These are phyloP conservation scores for Boeremia lycopersici DNA, from an alignment of 2,329 filamentous ascomycete species.

Conservation along the genomic window DNA sequence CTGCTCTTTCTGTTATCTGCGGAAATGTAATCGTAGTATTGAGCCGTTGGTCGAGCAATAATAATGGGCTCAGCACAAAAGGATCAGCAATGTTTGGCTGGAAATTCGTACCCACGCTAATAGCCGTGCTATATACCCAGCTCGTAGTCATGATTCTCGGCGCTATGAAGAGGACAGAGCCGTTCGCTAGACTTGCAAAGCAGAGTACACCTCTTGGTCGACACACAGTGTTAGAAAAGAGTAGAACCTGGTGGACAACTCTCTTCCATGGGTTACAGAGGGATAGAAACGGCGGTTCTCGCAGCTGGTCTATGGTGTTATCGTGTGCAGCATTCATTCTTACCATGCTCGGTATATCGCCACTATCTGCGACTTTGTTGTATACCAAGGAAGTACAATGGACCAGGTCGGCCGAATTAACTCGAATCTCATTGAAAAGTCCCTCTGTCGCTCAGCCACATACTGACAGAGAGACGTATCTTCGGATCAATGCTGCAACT, in stretches of 20 bases:
- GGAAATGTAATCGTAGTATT: neutral
- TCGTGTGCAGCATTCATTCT: neutral
- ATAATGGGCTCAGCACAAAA: neutral
- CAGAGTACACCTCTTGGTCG: constrained; percentile 18
- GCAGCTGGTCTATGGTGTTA: constrained; percentile 18
- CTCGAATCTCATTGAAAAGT: neutral
- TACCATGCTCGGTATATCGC: neutral
- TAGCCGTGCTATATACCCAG: constrained; percentile 30
- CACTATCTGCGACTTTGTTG: neutral
- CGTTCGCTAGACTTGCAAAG: constrained; percentile 24
- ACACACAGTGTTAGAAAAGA: constrained; percentile 22
- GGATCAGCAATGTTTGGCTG: constrained; percentile 21
- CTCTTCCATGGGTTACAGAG: constrained; percentile 9
- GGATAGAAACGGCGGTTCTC: constrained; percentile 3
- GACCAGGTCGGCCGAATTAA: neutral
- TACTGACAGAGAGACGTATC: constrained; percentile 19
- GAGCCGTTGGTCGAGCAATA: neutral
- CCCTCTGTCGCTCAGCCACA: neutral
- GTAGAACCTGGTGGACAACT: constrained; percentile 13
- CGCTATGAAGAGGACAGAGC: constrained; percentile 28
- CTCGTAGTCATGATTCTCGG: constrained; percentile 26
- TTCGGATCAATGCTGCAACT: constrained; percentile 18
- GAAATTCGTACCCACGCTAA: constrained; percentile 30
- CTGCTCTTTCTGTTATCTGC: neutral
- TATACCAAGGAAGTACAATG: constrained; percentile 2